phyloP scores from a whole-genome alignment of 352 stramenopile genomes.

The Phytopythium oedochilum region DNA sequence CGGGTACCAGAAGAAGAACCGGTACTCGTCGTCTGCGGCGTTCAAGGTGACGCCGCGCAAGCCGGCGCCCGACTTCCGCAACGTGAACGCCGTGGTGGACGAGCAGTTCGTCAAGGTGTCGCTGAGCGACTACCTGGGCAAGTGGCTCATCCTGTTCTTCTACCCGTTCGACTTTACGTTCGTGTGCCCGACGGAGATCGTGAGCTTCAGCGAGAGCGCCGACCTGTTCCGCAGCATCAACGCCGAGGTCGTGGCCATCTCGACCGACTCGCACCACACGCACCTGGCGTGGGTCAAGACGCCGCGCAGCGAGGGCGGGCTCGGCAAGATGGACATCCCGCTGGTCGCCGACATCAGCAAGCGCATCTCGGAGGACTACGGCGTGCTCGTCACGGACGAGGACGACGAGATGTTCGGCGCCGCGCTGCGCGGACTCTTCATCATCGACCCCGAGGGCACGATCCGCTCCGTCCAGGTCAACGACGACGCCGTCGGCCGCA shows the following conservation, averaged over 20 bases:
- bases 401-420: conserved; percentile 76
- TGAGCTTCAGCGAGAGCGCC: conserved; percentile 75
- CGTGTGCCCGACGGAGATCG: conserved; percentile 81
- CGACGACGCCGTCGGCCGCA: conserved; percentile 77
- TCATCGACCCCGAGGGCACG: conserved; percentile 80
- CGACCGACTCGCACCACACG: conserved; percentile 81
- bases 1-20: conserved; percentile 80
- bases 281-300: conserved; percentile 84
- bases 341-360: conserved; percentile 81
- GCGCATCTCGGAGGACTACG: conserved; percentile 81
- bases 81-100: conserved; percentile 76
- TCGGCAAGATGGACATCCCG: conserved; percentile 84
- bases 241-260: conserved; percentile 74
- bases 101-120: conserved; percentile 81
- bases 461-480: conserved; percentile 86
- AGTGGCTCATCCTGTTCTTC: conserved; percentile 87
- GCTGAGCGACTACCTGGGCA: conserved; percentile 64
- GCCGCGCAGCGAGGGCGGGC: conserved; percentile 62
- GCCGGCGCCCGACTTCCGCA: conserved; percentile 58
- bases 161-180: conserved; percentile 89
- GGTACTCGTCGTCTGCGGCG: conserved; percentile 45
- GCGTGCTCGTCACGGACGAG: conserved; percentile 79
- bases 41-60: conserved; percentile 64
- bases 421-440: conserved; percentile 73
- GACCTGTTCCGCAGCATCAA: conserved; percentile 75